Conservation (phyloP, 1,284 basidiomycete genomes). For the Boletus sp. region DNA sequence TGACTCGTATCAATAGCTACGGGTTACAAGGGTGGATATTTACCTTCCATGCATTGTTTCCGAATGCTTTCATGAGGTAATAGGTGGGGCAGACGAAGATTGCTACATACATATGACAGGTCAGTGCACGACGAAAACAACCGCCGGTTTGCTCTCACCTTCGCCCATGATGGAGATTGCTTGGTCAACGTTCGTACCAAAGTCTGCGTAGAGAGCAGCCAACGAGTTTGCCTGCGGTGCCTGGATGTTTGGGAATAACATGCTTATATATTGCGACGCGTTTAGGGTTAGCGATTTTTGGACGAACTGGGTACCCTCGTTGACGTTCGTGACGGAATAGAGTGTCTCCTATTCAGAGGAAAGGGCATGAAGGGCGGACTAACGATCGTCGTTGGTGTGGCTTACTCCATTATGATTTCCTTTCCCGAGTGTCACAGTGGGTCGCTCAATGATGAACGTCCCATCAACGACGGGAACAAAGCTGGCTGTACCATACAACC, state of each 20-base stretch:
- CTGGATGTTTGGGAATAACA: slow-evolving; percentile 13
- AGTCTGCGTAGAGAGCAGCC: slow-evolving; percentile 6
- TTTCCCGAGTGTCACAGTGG: slow-evolving; percentile 34
- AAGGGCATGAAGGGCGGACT: not conserved
- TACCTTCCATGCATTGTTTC: slow-evolving; percentile 17
- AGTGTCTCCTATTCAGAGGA: slow-evolving; percentile 25
- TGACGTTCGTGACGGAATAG: slow-evolving; percentile 36
- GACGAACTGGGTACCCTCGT: slow-evolving; percentile 40
- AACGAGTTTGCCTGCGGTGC: slow-evolving; percentile 1
- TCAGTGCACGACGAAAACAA: not conserved
- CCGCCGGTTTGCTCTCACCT: too few species aligned
- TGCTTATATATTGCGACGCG: slow-evolving; percentile 10
- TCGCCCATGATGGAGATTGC: slow-evolving; percentile 40
- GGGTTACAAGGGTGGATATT: too few species aligned
- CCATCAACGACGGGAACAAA: slow-evolving; percentile 43
- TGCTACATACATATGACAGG: not conserved
- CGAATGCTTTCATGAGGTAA: slow-evolving; percentile 14
- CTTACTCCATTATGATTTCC: slow-evolving; percentile 42
- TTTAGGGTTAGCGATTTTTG: slow-evolving; percentile 13
- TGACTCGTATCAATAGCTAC: not conserved
- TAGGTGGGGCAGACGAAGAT: slow-evolving; percentile 15
- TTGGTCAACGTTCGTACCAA: slow-evolving; percentile 12
- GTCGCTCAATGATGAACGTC: slow-evolving; percentile 40
- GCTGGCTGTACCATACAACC: slow-evolving; percentile 6
- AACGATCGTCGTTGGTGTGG: slow-evolving; percentile 8